Percentiles rank a stretch among this genome's conserved stretches.
These are phyloP conservation scores for Chrysoporthe puriensis DNA, from an alignment of 2,329 filamentous ascomycete species.

Conservation along the genomic window DNA sequence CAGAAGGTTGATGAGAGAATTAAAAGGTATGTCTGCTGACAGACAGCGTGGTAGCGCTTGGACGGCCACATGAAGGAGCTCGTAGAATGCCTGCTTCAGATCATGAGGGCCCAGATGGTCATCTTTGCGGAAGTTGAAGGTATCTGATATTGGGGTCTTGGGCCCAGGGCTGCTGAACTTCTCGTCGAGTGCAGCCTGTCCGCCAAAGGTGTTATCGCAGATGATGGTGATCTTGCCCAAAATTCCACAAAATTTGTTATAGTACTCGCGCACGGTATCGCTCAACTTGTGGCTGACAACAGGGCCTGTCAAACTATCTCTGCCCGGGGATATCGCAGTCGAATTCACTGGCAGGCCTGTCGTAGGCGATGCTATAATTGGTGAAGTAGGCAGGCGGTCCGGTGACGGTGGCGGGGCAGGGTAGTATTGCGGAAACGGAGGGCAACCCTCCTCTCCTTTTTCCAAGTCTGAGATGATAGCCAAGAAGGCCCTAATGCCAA, in stretches of 20 bases:
- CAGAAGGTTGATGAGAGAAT: slow-evolving; percentile 88
- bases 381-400: slow-evolving; percentile 55
- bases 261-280: slow-evolving; percentile 81
- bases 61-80: slow-evolving; percentile 91
- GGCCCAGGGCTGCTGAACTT: slow-evolving; percentile 87
- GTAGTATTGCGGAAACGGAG: slow-evolving; percentile 81
- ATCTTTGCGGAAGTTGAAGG: slow-evolving; percentile 90
- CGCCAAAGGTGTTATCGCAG: slow-evolving; percentile 96
- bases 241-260: slow-evolving; percentile 90
- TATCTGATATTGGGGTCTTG: slow-evolving; percentile 93
- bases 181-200: slow-evolving; percentile 92
- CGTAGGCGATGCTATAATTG: slow-evolving; percentile 48
- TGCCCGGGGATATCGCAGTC: slow-evolving; percentile 42
- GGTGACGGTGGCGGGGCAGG: slow-evolving; percentile 40
- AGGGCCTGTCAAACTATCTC: slow-evolving; percentile 69
- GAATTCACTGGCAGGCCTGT: slow-evolving; percentile 34
- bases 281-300: slow-evolving; percentile 66
- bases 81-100: slow-evolving; percentile 92
- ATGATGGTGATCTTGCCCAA: slow-evolving; percentile 94
- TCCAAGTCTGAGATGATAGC: slow-evolving; percentile 93
- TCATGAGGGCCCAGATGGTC: slow-evolving; percentile 74
- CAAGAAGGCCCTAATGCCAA: slow-evolving; percentile 92
- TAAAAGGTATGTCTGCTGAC: slow-evolving; percentile 88
- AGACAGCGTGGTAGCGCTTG: slow-evolving; percentile 94
- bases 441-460: slow-evolving; percentile 74